A percentile compares a stretch with the other conserved stretches of the same genome.
These are phyloP conservation scores for Pythium oligandrum DNA, from an alignment of 352 stramenopile genomes.

Conservation along the genomic window DNA sequence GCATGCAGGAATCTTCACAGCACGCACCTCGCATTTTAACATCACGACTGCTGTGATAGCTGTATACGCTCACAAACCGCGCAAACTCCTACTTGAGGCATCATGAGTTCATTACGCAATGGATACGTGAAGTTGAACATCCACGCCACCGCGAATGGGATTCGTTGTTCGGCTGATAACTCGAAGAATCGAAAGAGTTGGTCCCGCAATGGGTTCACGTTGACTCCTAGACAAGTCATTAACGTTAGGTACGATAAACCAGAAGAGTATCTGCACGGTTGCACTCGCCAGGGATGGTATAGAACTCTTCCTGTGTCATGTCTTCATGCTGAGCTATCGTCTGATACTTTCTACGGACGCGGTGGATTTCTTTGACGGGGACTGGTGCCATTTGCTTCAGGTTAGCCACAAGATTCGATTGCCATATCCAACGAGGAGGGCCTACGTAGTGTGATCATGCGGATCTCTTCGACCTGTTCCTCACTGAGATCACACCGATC, in stretches of 20 bases:
- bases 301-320: slow-evolving; percentile 60
- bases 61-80: slow-evolving; percentile 47
- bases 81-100: slow-evolving; percentile 38
- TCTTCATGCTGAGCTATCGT: slow-evolving; percentile 20
- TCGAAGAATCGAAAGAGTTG: background rate
- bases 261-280: too few relatives aligned
- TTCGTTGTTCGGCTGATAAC: background rate
- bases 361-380: slow-evolving; percentile 45
- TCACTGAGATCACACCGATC: slow-evolving; percentile 37
- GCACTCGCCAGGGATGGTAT: slow-evolving; percentile 22
- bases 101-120: slow-evolving; percentile 1
- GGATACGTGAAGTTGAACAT: background rate
- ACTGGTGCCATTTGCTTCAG: slow-evolving; percentile 17
- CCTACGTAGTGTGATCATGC: slow-evolving; percentile 54
- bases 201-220: background rate
- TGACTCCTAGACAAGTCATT: background rate
- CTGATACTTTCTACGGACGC: slow-evolving; percentile 24
- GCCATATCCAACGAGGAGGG: background rate
- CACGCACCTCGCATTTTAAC: slow-evolving; percentile 38
- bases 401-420: background rate
- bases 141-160: background rate
- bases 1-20: background rate
- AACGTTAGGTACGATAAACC: background rate
- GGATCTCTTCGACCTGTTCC: slow-evolving; percentile 53
- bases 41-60: slow-evolving; percentile 50